Percentiles rank a stretch among this genome's conserved stretches.
Conservation (phyloP, 164 flowering plant genomes). For the Liquidambar formosana region DNA sequence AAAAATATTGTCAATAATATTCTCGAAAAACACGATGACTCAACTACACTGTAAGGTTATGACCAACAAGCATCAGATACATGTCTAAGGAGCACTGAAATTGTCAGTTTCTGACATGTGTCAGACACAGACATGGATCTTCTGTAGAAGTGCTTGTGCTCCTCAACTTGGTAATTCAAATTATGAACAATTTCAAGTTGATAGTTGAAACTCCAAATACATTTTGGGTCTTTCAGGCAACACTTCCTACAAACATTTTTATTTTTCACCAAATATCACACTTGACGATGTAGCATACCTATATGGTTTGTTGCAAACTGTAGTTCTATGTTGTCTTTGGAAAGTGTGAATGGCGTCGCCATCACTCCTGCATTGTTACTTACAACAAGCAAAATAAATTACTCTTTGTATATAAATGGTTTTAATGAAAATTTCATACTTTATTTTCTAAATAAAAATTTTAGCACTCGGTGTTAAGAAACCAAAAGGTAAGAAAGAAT, state of each 20-base stretch:
- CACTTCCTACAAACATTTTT: not conserved
- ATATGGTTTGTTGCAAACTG: conserved; percentile 81
- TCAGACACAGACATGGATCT: no score
- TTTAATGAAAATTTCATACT: not conserved
- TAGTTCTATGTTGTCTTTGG: conserved; percentile 64
- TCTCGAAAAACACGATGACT: no score
- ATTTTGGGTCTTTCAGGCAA: no score
- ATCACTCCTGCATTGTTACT: conserved; percentile 85
- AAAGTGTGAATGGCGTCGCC: conserved; percentile 67
- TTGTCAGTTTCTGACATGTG: no score
- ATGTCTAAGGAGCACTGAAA: no score
- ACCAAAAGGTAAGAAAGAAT: not conserved
- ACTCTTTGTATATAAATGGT: not conserved
- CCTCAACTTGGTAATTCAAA: no score
- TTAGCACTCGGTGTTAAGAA: not conserved
- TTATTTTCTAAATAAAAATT: not conserved
- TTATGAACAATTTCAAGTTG: no score
- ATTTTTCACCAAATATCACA: not conserved
- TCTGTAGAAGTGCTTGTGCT: no score
- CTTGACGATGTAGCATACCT: conserved; percentile 38
- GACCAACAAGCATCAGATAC: no score
- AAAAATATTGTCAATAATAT: no score
- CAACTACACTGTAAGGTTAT: no score
- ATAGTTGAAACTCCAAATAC: no score
- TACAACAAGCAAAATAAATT: conserved; percentile 3